Percentiles rank a stretch among this genome's conserved stretches.
Evolutionary conservation across 768 basidiomycete species (phyloP).

Genomic region (Suillus discolor): DNA sequence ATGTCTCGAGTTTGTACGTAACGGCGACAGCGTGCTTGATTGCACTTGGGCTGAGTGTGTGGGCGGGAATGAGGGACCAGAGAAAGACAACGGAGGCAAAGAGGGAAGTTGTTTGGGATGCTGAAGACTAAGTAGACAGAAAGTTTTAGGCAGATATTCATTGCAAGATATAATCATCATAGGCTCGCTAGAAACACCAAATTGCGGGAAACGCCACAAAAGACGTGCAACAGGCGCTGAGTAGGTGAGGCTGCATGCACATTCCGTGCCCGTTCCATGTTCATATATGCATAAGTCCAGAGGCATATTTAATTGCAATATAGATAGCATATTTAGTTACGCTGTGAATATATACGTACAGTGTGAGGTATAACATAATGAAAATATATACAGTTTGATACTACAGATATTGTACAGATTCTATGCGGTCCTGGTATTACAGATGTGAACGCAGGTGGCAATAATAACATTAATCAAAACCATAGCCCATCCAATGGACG

Average conservation of each 20-base stretch:
- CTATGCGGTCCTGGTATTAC: neutral
- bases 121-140: conserved; percentile 11
- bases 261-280: neutral
- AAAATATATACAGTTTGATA: conserved; percentile 1
- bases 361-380: neutral
- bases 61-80: conserved; percentile 40
- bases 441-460: neutral
- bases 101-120: conserved; percentile 28
- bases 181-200: neutral
- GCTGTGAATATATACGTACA: neutral
- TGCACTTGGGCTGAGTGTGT: conserved; percentile 39
- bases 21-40: conserved; percentile 38
- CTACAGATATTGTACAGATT: neutral
- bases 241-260: conserved; percentile 4
- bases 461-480: conserved; percentile 2
- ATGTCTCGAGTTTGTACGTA: conserved; percentile 57
- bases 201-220: too few relatives aligned
- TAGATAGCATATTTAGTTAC: neutral
- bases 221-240: neutral
- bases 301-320: neutral
- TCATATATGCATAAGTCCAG: neutral
- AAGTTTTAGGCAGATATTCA: neutral
- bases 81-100: conserved; percentile 33
- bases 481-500: neutral
- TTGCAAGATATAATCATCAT: neutral